Conservation (phyloP, 768 basidiomycete species). For the Boletus speciosus region DNA sequence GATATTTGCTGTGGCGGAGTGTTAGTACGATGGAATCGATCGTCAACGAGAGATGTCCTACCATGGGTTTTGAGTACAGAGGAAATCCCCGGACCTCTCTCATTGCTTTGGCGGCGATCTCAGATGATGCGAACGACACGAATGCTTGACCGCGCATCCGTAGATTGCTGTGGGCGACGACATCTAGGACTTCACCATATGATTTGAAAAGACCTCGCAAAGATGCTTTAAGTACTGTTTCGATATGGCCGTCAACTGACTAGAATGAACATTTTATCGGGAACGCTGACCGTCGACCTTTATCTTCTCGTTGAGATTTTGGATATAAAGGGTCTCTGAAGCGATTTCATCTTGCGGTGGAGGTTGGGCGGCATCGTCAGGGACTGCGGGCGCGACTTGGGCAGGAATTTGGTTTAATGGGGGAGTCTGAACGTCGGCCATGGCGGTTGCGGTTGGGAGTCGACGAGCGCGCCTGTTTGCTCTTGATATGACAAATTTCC, state of each 20-base stretch:
- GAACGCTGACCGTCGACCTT: constrained; percentile 61
- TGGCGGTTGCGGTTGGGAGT: constrained; percentile 17
- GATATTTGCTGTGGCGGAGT: constrained; percentile 77
- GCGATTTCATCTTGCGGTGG: constrained; percentile 42
- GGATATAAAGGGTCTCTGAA: constrained; percentile 91
- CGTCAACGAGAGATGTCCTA: constrained; percentile 32
- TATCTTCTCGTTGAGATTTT: constrained; percentile 95
- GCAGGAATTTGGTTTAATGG: constrained; percentile 28
- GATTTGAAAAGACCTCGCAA: constrained; percentile 86
- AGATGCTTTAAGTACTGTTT: constrained; percentile 80
- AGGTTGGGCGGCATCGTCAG: constrained; percentile 14
- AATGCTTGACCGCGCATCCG: constrained; percentile 99
- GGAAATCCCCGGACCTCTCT: constrained; percentile 94
- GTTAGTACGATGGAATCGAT: not conserved
- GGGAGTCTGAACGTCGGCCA: constrained; percentile 37
- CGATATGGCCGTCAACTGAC: constrained; percentile 7
- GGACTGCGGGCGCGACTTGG: constrained; percentile 19
- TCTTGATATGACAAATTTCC: constrained; percentile 12
- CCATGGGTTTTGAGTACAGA: constrained; percentile 95
- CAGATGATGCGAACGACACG: constrained; percentile 81
- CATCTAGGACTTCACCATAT: constrained; percentile 90
- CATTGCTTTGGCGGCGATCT: constrained; percentile 82
- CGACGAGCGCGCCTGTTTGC: constrained; percentile 18
- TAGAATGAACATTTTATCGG: not conserved
- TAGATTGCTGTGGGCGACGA: constrained; percentile 92